Evolutionary conservation across 164 flowering plant species (phyloP).

Genomic region (Hamamelis virginiana): DNA sequence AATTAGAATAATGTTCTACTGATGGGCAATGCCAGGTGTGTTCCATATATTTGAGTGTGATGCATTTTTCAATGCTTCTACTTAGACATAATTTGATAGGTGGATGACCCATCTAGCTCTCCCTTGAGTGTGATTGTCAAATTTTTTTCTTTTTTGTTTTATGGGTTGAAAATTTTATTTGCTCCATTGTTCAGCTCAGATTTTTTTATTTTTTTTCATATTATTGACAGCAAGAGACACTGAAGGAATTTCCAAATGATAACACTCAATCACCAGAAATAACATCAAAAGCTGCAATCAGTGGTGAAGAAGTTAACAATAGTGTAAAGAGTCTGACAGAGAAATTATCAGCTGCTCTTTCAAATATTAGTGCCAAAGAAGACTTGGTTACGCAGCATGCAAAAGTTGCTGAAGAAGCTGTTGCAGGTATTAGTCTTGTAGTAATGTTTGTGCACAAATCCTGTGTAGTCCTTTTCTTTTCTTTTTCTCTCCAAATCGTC

Average conservation of each 20-base stretch:
- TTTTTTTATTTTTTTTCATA: not conserved
- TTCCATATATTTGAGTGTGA: not conserved
- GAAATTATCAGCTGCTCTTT: slow-evolving; percentile 78
- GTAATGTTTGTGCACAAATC: not conserved
- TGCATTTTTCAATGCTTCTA: not conserved
- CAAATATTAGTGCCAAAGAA: slow-evolving; percentile 65
- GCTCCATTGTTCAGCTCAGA: not conserved
- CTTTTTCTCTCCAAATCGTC: no score
- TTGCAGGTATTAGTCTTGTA: slow-evolving; percentile 43
- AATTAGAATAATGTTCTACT: no score
- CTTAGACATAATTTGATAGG: not conserved
- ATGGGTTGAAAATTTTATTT: not conserved
- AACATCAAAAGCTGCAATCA: slow-evolving; percentile 43
- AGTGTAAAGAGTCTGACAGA: slow-evolving; percentile 48
- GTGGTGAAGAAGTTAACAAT: slow-evolving; percentile 44
- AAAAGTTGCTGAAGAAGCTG: slow-evolving; percentile 71
- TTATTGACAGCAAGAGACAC: slow-evolving; percentile 21
- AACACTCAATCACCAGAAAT: slow-evolving; percentile 70
- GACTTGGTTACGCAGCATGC: slow-evolving; percentile 64
- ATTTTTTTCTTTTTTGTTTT: not conserved
- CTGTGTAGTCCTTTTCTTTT: not conserved
- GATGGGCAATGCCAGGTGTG: no score
- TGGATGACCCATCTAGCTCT: not conserved
- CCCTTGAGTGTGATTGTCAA: not conserved
- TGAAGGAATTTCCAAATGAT: slow-evolving; percentile 49